phyloP scores from a whole-genome alignment of 1,284 basidiomycete genomes.

The Tranzscheliella williamsii region DNA sequence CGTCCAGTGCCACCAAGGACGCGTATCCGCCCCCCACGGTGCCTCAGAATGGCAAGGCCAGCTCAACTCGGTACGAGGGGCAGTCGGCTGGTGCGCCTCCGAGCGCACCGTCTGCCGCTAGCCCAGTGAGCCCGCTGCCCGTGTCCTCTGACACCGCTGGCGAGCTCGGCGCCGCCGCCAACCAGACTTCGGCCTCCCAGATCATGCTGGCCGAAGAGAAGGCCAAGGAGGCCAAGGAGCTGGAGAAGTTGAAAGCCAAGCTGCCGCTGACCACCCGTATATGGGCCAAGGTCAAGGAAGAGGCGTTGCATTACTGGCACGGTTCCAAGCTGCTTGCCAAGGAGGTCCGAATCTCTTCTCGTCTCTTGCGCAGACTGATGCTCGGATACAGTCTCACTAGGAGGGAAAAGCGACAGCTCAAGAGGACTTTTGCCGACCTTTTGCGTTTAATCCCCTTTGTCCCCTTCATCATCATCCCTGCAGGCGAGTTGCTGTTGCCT shows the following conservation, averaged over 20 bases:
- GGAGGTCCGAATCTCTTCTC: slow-evolving; percentile 85
- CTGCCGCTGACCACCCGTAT: slow-evolving; percentile 43
- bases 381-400: slow-evolving; percentile 88
- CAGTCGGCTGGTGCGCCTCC: slow-evolving; percentile 35
- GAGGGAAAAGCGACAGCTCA: slow-evolving; percentile 89
- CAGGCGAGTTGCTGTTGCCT: slow-evolving; percentile 97
- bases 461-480: slow-evolving; percentile 92
- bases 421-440: slow-evolving; percentile 88
- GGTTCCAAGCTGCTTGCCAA: slow-evolving; percentile 91
- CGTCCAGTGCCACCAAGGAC: slow-evolving; percentile 5
- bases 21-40: slow-evolving; percentile 16
- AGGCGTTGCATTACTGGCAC: slow-evolving; percentile 95
- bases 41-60: slow-evolving; percentile 17
- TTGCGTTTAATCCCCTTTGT: slow-evolving; percentile 91
- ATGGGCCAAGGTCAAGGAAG: slow-evolving; percentile 94
- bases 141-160: slow-evolving; percentile 31
- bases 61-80: slow-evolving; percentile 21
- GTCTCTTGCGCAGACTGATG: slow-evolving; percentile 88
- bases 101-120: slow-evolving; percentile 18
- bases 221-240: slow-evolving; percentile 26
- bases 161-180: slow-evolving; percentile 39
- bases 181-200: slow-evolving; percentile 42
- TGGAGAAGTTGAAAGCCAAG: slow-evolving; percentile 30
- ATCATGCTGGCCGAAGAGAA: slow-evolving; percentile 39
- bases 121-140: slow-evolving; percentile 26